Evolutionary conservation across 305 asterid species (phyloP), one percentile per base, ranked within the genome.

Genomic region (Fraxinus nigra): DNA sequence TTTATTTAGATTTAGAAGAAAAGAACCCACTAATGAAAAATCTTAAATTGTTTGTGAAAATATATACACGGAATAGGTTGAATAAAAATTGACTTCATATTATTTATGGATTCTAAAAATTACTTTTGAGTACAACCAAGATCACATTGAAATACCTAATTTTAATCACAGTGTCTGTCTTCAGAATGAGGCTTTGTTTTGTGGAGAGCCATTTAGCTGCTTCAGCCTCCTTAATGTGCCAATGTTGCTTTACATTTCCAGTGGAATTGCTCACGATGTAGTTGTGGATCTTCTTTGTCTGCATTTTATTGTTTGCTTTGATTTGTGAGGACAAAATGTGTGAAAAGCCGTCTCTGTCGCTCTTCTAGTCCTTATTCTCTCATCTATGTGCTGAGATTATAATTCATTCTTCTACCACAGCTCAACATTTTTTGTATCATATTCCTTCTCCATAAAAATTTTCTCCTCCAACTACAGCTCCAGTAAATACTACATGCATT

Each of bases 1-100:
- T 65, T 65, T 18, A n/a, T 18, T 16, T 87, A 78, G 33, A 83
- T 54, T 85, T 87, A 78, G 46, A 84, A 72, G 82, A 85, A 56
- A 85, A 59, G 81, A 46, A 35, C 81, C 81, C 79, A 87, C 87
- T 73, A 30, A 80, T 76, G 87, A 90, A 11, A 85, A 85, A 79
- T 30, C 24, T 72, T 72, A 26, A 14, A 20, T 13, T 83, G 30
- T 35, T 8, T 5, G 18, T 74, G 61, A 20, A 40, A 48, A 16
- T 8, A 33, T 78, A 32, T 28, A 24, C 73, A 65, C 7, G 9
- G 35, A 65, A 65, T 65, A 65, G 73, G 73, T 24, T 63, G 34
- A 7, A 24, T 22, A 22, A 22, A 56, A 56, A 7, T 18, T 56
- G 67, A 56, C 67, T 56, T 20, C 67, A 18, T 16, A 56, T 56